Evolutionary conservation across 768 basidiomycete species (phyloP).

Genomic region (Termitomyces sp.): DNA sequence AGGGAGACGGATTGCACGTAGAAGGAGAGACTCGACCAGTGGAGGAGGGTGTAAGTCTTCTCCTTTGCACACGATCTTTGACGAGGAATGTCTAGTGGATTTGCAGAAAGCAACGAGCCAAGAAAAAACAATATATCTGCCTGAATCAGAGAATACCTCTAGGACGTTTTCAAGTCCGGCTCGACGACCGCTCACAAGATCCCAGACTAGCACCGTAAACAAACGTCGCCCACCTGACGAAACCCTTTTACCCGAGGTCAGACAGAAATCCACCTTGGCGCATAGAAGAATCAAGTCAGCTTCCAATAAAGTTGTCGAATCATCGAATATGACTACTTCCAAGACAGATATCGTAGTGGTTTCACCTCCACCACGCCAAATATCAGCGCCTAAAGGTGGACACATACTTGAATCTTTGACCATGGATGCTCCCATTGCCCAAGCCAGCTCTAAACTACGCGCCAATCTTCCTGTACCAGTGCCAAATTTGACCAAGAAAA

Average conservation of each 20-base stretch:
- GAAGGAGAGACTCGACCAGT: not conserved
- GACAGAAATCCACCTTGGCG: slow-evolving; percentile 2
- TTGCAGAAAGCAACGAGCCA: not conserved
- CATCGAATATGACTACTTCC: not conserved
- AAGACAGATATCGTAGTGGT: not conserved
- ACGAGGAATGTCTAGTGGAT: not conserved
- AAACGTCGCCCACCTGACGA: slow-evolving; percentile 22
- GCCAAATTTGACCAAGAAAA: slow-evolving; percentile 76
- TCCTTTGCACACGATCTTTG: not conserved
- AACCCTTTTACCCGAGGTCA: slow-evolving; percentile 4
- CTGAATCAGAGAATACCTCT: not conserved
- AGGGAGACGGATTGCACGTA: slow-evolving; percentile 6
- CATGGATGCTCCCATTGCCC: slow-evolving; percentile 17
- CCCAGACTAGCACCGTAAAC: slow-evolving; percentile 25
- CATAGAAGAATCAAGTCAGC: slow-evolving; percentile 9
- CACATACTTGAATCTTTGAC: not conserved
- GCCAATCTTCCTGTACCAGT: slow-evolving; percentile 62
- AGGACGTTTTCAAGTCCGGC: not conserved
- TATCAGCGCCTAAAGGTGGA: not conserved
- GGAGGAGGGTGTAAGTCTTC: slow-evolving; percentile 5
- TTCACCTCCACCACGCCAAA: not conserved
- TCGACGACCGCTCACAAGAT: slow-evolving; percentile 28
- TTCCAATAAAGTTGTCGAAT: not conserved
- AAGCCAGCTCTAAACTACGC: slow-evolving; percentile 43
- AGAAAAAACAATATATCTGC: not conserved